Base-by-base conservation (phyloP, 345 rosid genomes). In the Microthlaspi erraticum region DNA sequence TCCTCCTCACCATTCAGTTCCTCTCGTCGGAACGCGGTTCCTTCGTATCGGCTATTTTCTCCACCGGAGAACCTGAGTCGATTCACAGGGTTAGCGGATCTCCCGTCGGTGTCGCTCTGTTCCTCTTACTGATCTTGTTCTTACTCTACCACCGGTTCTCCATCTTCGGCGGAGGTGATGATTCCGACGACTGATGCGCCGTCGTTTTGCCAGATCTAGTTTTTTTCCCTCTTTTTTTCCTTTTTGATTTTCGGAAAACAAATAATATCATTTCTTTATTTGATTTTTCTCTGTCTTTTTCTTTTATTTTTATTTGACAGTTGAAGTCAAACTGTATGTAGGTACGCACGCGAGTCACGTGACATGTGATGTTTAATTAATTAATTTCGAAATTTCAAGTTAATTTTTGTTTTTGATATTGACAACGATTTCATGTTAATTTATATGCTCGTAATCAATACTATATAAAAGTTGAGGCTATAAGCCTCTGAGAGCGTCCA, bases 11-110 rank as follows among this genome's bases (percentile, higher is more conserved):
- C 5, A 93, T 93, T 38, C 98, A 85, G 83, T 93, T 93, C 48
- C 89, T 90, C 66, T 88, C 97, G 16, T 90, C 98, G 7, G 92
- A 86, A 18, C 88, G 86, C 8, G 92, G 87, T 75, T 82, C 96
- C 0, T 83, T 85, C 18, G 77, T 90, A 17, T 76, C 87, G 38
- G 9, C 82, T 23, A 57, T 85, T 53, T 87, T 87, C 81, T 80
- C 84, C 10, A 78, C 95, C 5, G 90, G 97, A 2, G 90, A 84
- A 37, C 91, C 89, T 0, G 88, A 87, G 55, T 59, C 87, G 20
- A 79, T 88, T 38, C 96, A 88, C 81, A 82, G 91, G 0, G 89
- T 81, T 49, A 80, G 91, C 1, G 96, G 97, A 13, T 86, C 97
- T 7, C 97, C 97, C 0, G 79, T 88, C 2, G 91, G 97, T 2